Conservation (phyloP, 2,329 filamentous ascomycete species). For the Claviceps digitariae region DNA sequence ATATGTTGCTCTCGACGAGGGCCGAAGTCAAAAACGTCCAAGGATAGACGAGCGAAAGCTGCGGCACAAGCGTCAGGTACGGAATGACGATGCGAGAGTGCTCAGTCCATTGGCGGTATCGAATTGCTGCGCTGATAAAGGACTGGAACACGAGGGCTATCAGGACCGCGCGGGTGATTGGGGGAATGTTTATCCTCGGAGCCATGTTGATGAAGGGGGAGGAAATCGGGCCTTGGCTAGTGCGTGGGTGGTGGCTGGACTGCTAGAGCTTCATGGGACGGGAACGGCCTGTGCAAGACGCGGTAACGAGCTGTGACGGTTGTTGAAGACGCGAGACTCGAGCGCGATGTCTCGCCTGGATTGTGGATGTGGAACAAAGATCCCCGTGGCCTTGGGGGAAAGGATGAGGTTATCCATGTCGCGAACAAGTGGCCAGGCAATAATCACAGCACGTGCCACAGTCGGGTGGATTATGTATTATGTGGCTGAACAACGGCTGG, state of each 20-base stretch:
- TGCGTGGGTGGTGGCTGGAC: background rate
- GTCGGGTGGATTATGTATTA: background rate
- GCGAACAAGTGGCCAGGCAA: background rate
- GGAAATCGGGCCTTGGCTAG: background rate
- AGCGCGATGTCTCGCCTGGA: background rate
- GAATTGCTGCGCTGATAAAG: conserved; percentile 65
- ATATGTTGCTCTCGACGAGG: conserved; percentile 84
- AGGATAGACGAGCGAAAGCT: conserved; percentile 71
- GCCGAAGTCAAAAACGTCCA: conserved; percentile 85
- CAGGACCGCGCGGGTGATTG: conserved; percentile 73
- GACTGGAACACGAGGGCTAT: conserved; percentile 64
- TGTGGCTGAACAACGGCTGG: background rate
- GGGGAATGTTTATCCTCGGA: conserved; percentile 79
- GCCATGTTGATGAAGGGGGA: conserved; percentile 43
- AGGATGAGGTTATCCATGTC: background rate
- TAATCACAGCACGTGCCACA: background rate
- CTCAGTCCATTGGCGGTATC: conserved; percentile 54
- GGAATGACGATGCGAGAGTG: conserved; percentile 59
- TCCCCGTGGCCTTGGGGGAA: background rate
- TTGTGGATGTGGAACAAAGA: background rate
- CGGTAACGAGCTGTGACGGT: background rate
- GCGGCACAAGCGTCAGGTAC: conserved; percentile 77
- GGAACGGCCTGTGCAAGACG: background rate
- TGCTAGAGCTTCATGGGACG: conserved; percentile 2
- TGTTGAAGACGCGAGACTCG: background rate